Percentiles rank a stretch among this genome's conserved stretches.
Evolutionary conservation across 768 basidiomycete genomes (phyloP).

Genomic region (Boletus vermiculosoides): DNA sequence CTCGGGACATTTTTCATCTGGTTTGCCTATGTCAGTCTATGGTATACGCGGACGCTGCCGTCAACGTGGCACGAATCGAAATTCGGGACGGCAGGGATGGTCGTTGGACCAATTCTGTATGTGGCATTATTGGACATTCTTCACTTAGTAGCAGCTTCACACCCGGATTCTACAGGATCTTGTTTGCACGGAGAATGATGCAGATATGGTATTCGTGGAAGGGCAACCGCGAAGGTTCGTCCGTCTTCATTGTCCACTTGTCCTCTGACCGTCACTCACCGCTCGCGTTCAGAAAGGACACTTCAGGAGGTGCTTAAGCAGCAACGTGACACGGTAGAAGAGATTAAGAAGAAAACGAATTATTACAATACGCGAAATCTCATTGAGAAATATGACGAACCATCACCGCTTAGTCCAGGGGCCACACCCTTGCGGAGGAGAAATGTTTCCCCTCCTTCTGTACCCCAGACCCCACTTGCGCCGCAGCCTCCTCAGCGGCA

Average conservation of each 20-base stretch:
- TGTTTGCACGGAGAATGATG: constrained; percentile 77
- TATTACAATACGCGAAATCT: constrained; percentile 91
- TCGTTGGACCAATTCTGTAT: constrained; percentile 77
- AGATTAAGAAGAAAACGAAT: constrained; percentile 97
- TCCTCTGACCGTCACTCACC: background rate
- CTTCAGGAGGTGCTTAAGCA: constrained; percentile 70
- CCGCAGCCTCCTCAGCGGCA: constrained; percentile 23
- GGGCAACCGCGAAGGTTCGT: constrained; percentile 73
- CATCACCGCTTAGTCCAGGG: constrained; percentile 30
- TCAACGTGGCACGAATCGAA: constrained; percentile 24
- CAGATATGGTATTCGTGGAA: constrained; percentile 82
- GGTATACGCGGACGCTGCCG: constrained; percentile 66
- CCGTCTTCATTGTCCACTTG: background rate
- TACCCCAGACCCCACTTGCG: constrained; percentile 33
- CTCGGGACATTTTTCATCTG: constrained; percentile 74
- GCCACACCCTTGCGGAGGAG: constrained; percentile 45
- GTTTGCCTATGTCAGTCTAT: constrained; percentile 68
- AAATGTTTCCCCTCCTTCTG: constrained; percentile 29
- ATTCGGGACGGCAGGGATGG: constrained; percentile 47
- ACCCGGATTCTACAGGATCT: constrained; percentile 43
- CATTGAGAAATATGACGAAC: constrained; percentile 85
- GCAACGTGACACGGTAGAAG: constrained; percentile 85
- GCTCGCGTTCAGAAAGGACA: constrained; percentile 60
- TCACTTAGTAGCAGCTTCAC: constrained; percentile 4
- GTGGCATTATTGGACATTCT: constrained; percentile 30